phyloP scores from a whole-genome alignment of 805 yeast species.

The Clavispora asparagi region DNA sequence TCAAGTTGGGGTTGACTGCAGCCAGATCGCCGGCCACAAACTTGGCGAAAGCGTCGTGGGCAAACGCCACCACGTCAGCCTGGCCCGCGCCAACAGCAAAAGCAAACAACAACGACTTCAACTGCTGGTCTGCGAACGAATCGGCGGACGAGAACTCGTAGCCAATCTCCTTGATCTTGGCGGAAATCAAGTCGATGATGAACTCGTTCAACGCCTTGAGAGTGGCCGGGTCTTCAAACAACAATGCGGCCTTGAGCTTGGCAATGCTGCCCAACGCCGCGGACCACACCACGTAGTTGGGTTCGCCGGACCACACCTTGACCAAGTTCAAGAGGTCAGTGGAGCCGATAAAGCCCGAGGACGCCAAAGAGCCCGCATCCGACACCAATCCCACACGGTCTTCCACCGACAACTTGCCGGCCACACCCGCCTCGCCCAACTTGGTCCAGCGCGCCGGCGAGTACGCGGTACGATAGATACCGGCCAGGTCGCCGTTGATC shows the following conservation, averaged over 20 bases:
- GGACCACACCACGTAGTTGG: conserved; percentile 65
- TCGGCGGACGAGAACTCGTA: conserved; percentile 56
- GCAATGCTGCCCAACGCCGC: conserved; percentile 48
- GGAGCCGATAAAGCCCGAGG: conserved; percentile 65
- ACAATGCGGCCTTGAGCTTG: conserved; percentile 48
- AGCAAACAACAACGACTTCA: conserved; percentile 60
- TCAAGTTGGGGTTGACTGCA: conserved; percentile 71
- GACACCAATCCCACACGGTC: conserved; percentile 78
- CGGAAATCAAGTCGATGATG: conserved; percentile 48
- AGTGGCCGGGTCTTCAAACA: conserved; percentile 46
- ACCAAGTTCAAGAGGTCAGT: conserved; percentile 56
- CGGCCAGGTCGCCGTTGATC: conserved; percentile 68
- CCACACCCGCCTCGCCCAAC: conserved; percentile 56
- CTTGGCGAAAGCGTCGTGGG: conserved; percentile 45
- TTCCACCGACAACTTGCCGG: conserved; percentile 59
- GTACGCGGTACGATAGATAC: conserved; percentile 72
- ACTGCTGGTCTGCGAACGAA: conserved; percentile 56
- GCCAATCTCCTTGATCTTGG: conserved; percentile 54
- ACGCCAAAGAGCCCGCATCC: conserved; percentile 69
- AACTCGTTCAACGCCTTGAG: conserved; percentile 48
- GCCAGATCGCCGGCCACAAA: conserved; percentile 58
- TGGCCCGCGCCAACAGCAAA: conserved; percentile 54
- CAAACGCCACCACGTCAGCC: conserved; percentile 41
- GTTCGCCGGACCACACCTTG: conserved; percentile 54
- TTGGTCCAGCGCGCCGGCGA: conserved; percentile 63